Evolutionary conservation across 2,329 filamentous ascomycete species (phyloP).

Genomic region (Pseudogymnoascus sp.): DNA sequence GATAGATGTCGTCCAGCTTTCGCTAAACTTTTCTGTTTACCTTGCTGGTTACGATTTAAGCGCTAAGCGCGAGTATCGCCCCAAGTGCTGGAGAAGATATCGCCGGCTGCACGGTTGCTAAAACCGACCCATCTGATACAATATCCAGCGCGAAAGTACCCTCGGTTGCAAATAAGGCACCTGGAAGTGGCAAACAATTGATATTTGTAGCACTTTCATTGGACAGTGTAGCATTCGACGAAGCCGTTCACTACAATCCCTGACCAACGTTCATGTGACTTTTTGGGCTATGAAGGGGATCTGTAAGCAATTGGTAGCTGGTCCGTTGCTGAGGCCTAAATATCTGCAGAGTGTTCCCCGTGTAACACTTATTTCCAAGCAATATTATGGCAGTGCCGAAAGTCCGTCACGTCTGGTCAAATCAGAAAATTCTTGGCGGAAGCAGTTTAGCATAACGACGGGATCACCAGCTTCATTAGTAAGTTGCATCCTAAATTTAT

Average conservation of each 20-base stretch:
- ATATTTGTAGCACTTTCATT: neutral
- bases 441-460: neutral
- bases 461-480: neutral
- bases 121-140: neutral
- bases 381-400: neutral
- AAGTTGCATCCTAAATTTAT: neutral
- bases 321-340: neutral
- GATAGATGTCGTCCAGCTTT: slow-evolving; percentile 3
- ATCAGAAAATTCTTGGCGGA: neutral
- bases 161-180: neutral
- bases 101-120: neutral
- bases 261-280: neutral
- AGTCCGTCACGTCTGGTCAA: neutral
- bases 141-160: neutral
- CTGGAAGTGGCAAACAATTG: neutral
- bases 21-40: slow-evolving; percentile 8
- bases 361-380: neutral
- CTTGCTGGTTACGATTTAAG: slow-evolving; percentile 7
- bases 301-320: neutral
- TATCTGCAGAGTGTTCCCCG: slow-evolving; percentile 1
- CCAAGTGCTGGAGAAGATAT: neutral
- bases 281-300: neutral
- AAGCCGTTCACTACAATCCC: neutral
- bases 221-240: neutral
- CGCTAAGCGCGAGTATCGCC: slow-evolving; percentile 6